phyloP scores from a whole-genome alignment of 768 basidiomycete species.

The Leccinum pellstonianum region DNA sequence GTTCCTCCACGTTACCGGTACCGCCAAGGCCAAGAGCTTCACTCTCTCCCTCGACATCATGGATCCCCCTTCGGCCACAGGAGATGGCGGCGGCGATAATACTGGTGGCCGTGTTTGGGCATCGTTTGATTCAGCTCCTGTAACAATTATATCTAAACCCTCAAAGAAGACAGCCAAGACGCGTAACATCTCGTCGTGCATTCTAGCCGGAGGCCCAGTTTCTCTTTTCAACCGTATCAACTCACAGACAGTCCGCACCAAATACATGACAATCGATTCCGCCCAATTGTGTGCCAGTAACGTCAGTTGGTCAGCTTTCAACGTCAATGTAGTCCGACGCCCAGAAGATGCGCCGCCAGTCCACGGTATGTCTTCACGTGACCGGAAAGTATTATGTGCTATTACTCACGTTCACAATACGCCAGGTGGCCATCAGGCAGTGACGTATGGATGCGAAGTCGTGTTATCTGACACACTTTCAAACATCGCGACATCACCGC shows the following conservation, averaged over 20 bases:
- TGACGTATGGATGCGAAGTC: conserved; percentile 90
- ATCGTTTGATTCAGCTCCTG: conserved; percentile 86
- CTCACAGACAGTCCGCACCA: conserved; percentile 93
- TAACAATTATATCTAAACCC: conserved; percentile 95
- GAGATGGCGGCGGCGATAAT: conserved; percentile 35
- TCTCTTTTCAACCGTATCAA: conserved; percentile 96
- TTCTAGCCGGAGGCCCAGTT: conserved; percentile 84
- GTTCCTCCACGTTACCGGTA: conserved; percentile 84
- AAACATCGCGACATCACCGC: conserved; percentile 81
- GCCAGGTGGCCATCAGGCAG: conserved; percentile 69
- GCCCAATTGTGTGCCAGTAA: conserved; percentile 86
- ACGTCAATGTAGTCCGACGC: conserved; percentile 82
- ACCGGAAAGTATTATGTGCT: conserved; percentile 37
- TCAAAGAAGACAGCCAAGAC: conserved; percentile 97
- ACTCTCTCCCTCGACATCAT: conserved; percentile 82
- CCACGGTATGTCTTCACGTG: conserved; percentile 62
- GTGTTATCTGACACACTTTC: conserved; percentile 81
- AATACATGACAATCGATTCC: conserved; percentile 94
- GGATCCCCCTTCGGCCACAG: conserved; percentile 59
- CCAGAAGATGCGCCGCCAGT: conserved; percentile 62
- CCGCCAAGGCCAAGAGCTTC: conserved; percentile 88
- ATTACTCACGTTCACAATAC: conserved; percentile 41
- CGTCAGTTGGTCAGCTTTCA: conserved; percentile 91
- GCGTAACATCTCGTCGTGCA: conserved; percentile 87
- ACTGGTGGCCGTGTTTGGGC: conserved; percentile 77